Evolutionary conservation across 2,329 filamentous ascomycete species (phyloP).

Genomic region (Ceratocystis harringtonii): DNA sequence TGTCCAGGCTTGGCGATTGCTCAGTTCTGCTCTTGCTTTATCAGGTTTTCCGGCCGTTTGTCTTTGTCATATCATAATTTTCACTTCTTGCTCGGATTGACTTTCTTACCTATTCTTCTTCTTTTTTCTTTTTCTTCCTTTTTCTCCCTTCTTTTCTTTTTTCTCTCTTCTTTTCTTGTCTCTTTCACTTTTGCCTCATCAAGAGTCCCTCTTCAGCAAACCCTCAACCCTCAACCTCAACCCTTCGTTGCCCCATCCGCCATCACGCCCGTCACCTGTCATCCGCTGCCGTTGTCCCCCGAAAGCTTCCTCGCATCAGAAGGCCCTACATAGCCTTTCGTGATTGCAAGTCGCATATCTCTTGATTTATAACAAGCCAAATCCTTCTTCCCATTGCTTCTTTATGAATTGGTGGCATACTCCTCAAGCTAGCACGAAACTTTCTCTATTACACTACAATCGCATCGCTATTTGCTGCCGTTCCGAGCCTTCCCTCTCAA

Average conservation of each 20-base stretch:
- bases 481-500: neutral
- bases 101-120: neutral
- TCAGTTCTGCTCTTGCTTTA: neutral
- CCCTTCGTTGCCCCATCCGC: neutral
- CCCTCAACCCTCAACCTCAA: slow-evolving; percentile 5
- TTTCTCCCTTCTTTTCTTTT: neutral
- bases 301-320: neutral
- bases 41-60: slow-evolving; percentile 1
- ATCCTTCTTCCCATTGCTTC: neutral
- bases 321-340: slow-evolving; percentile 3
- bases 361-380: neutral
- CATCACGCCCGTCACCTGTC: neutral
- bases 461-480: neutral
- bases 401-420: neutral
- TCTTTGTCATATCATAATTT: slow-evolving; percentile 6
- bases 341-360: slow-evolving; percentile 10
- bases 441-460: neutral
- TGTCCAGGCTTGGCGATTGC: neutral
- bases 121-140: neutral
- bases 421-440: neutral
- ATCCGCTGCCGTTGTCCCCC: neutral
- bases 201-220: neutral
- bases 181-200: neutral
- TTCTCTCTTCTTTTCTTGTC: neutral
- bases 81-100: neutral